A percentile compares a stretch with the other conserved stretches of the same genome.
These are phyloP conservation scores for Fremontodendron californicum DNA, from an alignment of 345 rosid species.

Conservation along the genomic window DNA sequence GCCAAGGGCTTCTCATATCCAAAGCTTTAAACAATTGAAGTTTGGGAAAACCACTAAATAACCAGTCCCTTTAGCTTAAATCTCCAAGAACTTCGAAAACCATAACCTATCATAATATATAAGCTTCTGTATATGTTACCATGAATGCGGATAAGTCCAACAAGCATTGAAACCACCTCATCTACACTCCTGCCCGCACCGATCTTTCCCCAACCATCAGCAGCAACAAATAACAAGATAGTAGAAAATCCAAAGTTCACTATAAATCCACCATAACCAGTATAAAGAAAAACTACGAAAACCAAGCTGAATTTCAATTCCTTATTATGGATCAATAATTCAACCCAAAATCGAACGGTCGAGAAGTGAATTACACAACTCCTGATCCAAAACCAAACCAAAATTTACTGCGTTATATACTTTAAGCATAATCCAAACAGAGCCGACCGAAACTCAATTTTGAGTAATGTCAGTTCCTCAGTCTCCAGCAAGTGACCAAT, in stretches of 20 bases:
- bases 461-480: constrained; percentile 23
- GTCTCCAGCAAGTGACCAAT: constrained; percentile 21
- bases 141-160: constrained; percentile 22
- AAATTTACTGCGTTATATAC: background rate
- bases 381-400: constrained; percentile 11
- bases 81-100: constrained; percentile 31
- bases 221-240: background rate
- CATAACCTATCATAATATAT: constrained; percentile 36
- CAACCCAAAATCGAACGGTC: constrained; percentile 11
- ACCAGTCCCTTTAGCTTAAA: constrained; percentile 21
- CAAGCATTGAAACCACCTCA: constrained; percentile 28
- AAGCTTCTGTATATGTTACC: constrained; percentile 28
- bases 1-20: constrained; percentile 95
- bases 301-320: constrained; percentile 11
- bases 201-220: constrained; percentile 14
- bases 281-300: constrained; percentile 6
- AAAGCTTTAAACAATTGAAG: constrained; percentile 24
- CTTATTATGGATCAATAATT: constrained; percentile 22
- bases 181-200: constrained; percentile 10
- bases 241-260: background rate
- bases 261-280: constrained; percentile 15
- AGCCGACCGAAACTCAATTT: constrained; percentile 17
- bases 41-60: constrained; percentile 26
- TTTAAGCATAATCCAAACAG: constrained; percentile 8
- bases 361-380: constrained; percentile 9